Conservation (phyloP, 768 basidiomycete genomes). For the Hericium rajendrae region DNA sequence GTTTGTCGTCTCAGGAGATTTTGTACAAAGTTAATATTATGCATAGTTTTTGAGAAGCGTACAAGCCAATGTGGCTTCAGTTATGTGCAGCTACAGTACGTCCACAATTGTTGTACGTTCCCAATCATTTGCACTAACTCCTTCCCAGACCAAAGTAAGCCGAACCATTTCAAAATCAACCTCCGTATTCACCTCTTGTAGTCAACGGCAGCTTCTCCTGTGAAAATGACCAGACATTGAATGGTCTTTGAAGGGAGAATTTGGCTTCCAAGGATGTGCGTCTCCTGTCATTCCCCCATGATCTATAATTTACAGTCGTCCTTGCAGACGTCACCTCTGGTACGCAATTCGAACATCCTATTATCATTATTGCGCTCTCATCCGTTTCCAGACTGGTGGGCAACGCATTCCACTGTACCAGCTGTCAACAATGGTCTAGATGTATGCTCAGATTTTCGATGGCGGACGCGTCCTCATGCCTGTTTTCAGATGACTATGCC, state of each 20-base stretch:
- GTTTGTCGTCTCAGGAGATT: background rate
- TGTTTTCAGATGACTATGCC: slow-evolving; percentile 10
- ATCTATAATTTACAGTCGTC: background rate
- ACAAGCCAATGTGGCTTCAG: slow-evolving; percentile 17
- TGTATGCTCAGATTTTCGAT: background rate
- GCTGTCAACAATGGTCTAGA: slow-evolving; percentile 8
- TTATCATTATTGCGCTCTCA: background rate
- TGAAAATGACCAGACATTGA: slow-evolving; percentile 7
- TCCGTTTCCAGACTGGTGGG: slow-evolving; percentile 6
- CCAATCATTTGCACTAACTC: too few relatives aligned
- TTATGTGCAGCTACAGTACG: slow-evolving; percentile 20
- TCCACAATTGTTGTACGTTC: background rate
- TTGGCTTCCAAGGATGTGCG: slow-evolving; percentile 12
- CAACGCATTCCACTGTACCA: slow-evolving; percentile 5
- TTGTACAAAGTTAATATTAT: background rate
- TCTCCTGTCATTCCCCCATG: background rate
- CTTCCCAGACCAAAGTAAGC: slow-evolving; percentile 11
- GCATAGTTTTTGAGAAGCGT: slow-evolving; percentile 16
- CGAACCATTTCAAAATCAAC: background rate
- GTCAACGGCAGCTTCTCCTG: slow-evolving; percentile 11
- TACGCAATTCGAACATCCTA: background rate
- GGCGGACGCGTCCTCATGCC: background rate
- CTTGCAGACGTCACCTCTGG: slow-evolving; percentile 9
- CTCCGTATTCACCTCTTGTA: background rate
- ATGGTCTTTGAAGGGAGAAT: slow-evolving; percentile 8